phyloP scores from a whole-genome alignment of 2,329 filamentous ascomycete genomes.

The Fusarium oxysporum region DNA sequence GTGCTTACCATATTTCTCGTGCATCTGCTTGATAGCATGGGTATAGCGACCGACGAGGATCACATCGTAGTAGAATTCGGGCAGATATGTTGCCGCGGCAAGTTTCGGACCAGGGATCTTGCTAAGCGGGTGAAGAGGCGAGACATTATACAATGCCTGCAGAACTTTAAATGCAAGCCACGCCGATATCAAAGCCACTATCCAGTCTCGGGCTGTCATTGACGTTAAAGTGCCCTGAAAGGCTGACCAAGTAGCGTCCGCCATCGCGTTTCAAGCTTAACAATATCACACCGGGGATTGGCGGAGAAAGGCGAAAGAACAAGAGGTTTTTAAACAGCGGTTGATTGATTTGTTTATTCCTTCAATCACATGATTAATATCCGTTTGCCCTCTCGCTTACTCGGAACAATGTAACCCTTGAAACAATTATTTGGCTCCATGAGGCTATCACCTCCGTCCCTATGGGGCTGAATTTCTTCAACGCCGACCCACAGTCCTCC shows the following conservation, averaged over 20 bases:
- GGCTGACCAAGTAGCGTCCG: not conserved
- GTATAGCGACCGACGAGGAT: conserved; percentile 25
- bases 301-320: not conserved
- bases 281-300: not conserved
- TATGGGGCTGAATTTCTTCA: not conserved
- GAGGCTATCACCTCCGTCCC: not conserved
- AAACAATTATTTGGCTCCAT: not conserved
- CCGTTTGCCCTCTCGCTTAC: not conserved
- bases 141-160: conserved; percentile 19
- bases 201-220: not conserved
- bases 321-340: not conserved
- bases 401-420: not conserved
- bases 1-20: conserved; percentile 13
- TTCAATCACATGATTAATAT: not conserved
- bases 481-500: not conserved
- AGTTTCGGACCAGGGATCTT: conserved; percentile 23
- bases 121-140: conserved; percentile 14
- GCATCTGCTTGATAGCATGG: conserved; percentile 18
- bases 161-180: not conserved
- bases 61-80: conserved; percentile 23
- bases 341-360: not conserved
- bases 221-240: not conserved
- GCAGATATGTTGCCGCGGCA: conserved; percentile 16
- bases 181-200: fast-evolving
- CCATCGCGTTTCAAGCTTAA: not conserved